phyloP scores from a whole-genome alignment of 164 flowering plant genomes.

The Stephania cephalantha region DNA sequence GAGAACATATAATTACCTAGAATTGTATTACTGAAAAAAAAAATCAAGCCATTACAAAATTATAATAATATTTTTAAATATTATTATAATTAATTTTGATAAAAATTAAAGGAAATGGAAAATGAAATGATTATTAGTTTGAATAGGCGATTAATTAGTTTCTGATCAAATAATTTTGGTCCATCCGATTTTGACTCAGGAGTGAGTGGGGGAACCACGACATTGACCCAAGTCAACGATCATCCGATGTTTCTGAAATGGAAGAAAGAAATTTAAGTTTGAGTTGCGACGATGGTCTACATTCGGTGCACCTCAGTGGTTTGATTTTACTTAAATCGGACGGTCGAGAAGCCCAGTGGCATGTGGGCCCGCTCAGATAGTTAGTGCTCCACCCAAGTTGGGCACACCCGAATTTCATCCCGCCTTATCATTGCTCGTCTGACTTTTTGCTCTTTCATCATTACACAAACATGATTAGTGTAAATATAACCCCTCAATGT shows the following conservation, averaged over 20 bases:
- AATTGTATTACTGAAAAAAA: no score
- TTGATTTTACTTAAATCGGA: not conserved
- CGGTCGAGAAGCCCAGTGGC: not conserved
- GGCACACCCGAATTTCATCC: not conserved
- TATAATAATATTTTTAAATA: no score
- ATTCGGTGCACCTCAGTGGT: not conserved
- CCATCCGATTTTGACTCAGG: not conserved
- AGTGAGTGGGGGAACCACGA: not conserved
- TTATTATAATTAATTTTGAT: no score
- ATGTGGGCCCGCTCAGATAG: not conserved
- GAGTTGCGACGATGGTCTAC: not conserved
- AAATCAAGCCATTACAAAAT: no score
- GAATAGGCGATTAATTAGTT: no score
- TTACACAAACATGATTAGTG: not conserved
- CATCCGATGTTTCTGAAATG: not conserved
- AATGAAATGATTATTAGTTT: no score
- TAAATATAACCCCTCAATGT: not conserved
- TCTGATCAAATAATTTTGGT: not conserved
- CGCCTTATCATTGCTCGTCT: not conserved
- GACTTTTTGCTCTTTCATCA: not conserved
- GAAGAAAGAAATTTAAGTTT: no score
- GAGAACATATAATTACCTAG: no score
- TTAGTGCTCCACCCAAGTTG: not conserved
- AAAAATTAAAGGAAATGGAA: no score
- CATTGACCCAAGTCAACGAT: not conserved